Base-by-base conservation (phyloP, 129 eudicot species). In the Ambrosia artemisiifolia region DNA sequence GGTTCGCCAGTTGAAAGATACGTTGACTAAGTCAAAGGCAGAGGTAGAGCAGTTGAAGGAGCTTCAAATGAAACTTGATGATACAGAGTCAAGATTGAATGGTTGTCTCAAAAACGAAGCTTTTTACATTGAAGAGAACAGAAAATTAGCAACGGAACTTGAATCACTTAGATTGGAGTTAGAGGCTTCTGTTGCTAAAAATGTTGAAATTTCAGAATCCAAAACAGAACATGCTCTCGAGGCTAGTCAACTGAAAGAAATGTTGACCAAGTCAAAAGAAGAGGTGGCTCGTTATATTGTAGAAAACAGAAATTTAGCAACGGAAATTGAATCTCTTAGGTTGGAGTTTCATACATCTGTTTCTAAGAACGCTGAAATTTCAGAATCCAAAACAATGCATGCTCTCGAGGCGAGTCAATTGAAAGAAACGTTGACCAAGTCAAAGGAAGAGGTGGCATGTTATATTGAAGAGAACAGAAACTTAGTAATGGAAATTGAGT, bases 331-430 rank as follows among this genome's bases (percentile, higher is more conserved):
- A 24, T 79, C 76, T 53, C 71, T 87, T 16, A 81, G 59, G 47
- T 81, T 78, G 17, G 85, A 92, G 55, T 75, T 83, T 28, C 81
- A 85, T 77, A 79, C 64, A 16, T 83, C 81, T 64, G 38, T 48
- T 72, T 81, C 77, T 7, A 74, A 78, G 18, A 66, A 75, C 67
- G 74, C 8, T 50, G 43, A 76, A 38, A 40, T 40, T 40, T 7
- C 11, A 20, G 62, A 55, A 72, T 30, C 19, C 42, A 33, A 69
- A 10, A 35, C 18, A 4, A 62, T 43, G 67, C 49, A 66, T 55
- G 67, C 17, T 56, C 6, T 65, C 16, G 55, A 66, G 49, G 8
- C 51, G 2, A 6, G 32, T 48, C 75, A 55, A 55, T 13, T 70
- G 36, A 38, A 70, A 55, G 75, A 55, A 7, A 54, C 36, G 75